Conservation (phyloP, 768 basidiomycete species). For the Mycena albidolilacea region DNA sequence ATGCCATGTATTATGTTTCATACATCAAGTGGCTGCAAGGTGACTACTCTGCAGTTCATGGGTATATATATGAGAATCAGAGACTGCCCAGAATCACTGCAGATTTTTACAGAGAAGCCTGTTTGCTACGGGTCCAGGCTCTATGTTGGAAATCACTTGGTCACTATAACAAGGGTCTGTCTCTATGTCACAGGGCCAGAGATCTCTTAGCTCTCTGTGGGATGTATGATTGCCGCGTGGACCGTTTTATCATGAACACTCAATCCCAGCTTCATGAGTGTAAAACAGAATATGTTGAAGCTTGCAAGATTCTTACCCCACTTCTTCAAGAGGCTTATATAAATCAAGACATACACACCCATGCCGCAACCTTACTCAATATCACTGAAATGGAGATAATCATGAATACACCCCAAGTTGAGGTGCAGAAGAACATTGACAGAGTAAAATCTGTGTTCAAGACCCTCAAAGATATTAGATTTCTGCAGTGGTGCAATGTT, state of each 20-base stretch:
- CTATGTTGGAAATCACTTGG: background rate
- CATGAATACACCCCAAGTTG: too few species aligned
- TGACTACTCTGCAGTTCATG: background rate
- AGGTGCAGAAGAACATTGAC: background rate
- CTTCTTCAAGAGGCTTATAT: background rate
- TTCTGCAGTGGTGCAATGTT: background rate
- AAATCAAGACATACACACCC: background rate
- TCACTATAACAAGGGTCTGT: background rate
- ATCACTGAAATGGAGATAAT: background rate
- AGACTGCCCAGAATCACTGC: background rate
- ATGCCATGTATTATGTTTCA: background rate
- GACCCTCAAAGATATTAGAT: background rate
- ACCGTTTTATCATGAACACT: background rate
- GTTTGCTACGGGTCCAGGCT: background rate
- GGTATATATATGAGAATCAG: background rate
- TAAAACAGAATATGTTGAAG: slow-evolving; percentile 1
- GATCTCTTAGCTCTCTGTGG: background rate
- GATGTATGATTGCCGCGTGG: background rate
- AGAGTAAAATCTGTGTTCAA: background rate
- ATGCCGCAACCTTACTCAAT: background rate
- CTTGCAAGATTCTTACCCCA: too few species aligned
- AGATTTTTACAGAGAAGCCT: background rate
- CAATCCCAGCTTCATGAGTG: background rate
- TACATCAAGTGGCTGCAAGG: background rate
- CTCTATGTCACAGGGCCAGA: background rate